phyloP scores from a whole-genome alignment of 2,329 filamentous ascomycete species.

The Purpureocillium takamizusanense region DNA sequence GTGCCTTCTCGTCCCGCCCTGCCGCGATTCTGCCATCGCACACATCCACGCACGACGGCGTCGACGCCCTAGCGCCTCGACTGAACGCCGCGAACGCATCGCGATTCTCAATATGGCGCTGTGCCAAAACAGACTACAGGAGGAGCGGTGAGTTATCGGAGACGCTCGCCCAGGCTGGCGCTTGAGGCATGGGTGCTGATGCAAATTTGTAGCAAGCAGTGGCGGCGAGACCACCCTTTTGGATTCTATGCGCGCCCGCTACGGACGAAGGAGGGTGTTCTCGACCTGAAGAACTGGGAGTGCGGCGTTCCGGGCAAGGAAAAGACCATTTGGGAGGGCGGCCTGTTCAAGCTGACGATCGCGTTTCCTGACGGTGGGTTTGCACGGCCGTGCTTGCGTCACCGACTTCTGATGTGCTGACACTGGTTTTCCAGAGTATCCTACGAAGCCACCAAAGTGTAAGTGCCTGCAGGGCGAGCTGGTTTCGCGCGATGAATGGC shows the following conservation, averaged over 20 bases:
- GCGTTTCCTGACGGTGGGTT: conserved; percentile 85
- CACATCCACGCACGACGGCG: background rate
- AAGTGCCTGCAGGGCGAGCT: conserved; percentile 26
- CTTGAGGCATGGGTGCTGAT: conserved; percentile 10
- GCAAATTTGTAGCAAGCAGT: conserved; percentile 65
- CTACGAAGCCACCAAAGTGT: conserved; percentile 98
- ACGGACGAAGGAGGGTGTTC: conserved; percentile 67
- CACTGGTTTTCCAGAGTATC: conserved; percentile 63
- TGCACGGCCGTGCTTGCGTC: too few relatives aligned
- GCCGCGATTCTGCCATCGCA: too few relatives aligned
- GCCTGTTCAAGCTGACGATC: conserved; percentile 88
- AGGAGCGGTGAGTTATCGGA: conserved; percentile 62
- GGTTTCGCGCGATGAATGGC: background rate
- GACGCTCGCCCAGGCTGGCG: too few relatives aligned
- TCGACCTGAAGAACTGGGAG: conserved; percentile 94
- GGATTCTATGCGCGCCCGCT: conserved; percentile 91
- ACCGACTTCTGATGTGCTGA: conserved; percentile 2
- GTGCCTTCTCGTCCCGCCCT: background rate
- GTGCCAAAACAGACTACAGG: conserved; percentile 77
- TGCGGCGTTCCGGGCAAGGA: conserved; percentile 94
- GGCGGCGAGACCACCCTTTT: conserved; percentile 94
- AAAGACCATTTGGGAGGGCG: conserved; percentile 97
- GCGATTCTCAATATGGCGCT: conserved; percentile 61
- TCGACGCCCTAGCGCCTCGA: background rate
- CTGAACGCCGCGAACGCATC: background rate